Conservation (phyloP, 352 stramenopile genomes). For the Phytophthora multivora region DNA sequence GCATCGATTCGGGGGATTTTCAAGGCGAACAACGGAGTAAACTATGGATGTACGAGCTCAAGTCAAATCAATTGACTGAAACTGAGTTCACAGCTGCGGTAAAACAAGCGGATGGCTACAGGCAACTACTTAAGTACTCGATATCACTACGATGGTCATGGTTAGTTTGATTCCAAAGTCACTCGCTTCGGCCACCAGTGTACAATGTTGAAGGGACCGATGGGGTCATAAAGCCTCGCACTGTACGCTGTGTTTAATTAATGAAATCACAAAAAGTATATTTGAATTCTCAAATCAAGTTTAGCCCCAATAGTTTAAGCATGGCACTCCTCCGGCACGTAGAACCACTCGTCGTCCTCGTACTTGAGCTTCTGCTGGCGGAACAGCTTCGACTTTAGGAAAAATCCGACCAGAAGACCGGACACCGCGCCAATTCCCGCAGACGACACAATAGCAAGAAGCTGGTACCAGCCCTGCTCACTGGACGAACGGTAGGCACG, state of each 20-base stretch:
- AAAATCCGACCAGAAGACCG: slow-evolving; percentile 32
- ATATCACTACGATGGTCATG: neutral
- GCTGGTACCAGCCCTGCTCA: slow-evolving; percentile 62
- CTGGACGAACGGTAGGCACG: slow-evolving; percentile 45
- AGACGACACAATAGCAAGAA: slow-evolving; percentile 57
- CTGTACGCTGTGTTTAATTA: neutral
- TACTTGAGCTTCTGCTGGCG: slow-evolving; percentile 64
- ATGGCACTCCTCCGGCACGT: slow-evolving; percentile 40
- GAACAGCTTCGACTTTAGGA: slow-evolving; percentile 55
- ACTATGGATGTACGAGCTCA: neutral
- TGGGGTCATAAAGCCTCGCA: no score
- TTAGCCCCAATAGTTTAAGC: slow-evolving; percentile 10
- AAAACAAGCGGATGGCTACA: neutral
- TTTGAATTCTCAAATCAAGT: slow-evolving; percentile 1
- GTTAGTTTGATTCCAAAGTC: neutral
- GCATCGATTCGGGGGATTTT: slow-evolving; percentile 9
- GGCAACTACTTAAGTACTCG: neutral
- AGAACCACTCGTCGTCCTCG: slow-evolving; percentile 75
- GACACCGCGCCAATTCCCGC: slow-evolving; percentile 45
- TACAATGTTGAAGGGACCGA: neutral
- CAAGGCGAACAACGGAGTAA: slow-evolving; percentile 8
- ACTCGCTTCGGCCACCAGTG: neutral
- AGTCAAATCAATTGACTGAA: neutral
- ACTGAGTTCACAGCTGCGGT: neutral
- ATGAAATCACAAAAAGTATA: slow-evolving; percentile 10